A percentile compares a stretch with the other conserved stretches of the same genome.
Evolutionary conservation across 2,329 filamentous ascomycete species (phyloP).

Genomic region (Diplocarpon mali): DNA sequence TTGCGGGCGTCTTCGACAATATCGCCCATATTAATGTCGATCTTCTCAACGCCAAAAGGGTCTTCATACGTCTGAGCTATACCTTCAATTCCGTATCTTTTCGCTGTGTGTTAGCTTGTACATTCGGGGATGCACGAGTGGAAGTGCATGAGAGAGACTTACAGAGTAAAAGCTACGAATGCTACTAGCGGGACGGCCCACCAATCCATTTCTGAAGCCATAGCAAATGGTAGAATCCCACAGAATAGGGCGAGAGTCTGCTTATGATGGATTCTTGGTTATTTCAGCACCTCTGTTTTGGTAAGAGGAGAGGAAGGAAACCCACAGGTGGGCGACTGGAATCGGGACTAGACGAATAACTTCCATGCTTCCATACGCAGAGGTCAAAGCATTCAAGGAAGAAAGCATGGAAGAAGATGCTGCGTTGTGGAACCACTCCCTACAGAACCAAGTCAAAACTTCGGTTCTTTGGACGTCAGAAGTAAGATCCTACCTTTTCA

Average conservation of each 20-base stretch:
- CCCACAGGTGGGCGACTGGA: slow-evolving; percentile 46
- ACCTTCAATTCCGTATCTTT: slow-evolving; percentile 46
- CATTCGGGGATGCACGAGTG: not conserved
- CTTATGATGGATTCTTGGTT: slow-evolving; percentile 45
- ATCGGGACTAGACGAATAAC: slow-evolving; percentile 54
- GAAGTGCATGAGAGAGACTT: not conserved
- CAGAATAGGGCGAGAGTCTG: slow-evolving; percentile 53
- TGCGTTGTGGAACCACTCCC: slow-evolving; percentile 49
- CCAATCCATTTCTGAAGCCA: slow-evolving; percentile 52
- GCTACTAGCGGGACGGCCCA: slow-evolving; percentile 48
- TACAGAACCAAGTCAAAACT: slow-evolving; percentile 2
- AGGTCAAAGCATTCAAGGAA: slow-evolving; percentile 43
- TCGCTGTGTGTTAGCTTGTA: not conserved
- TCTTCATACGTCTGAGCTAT: slow-evolving; percentile 46
- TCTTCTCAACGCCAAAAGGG: slow-evolving; percentile 54
- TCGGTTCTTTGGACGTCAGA: not conserved
- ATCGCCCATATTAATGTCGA: slow-evolving; percentile 58
- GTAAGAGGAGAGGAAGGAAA: slow-evolving; percentile 22
- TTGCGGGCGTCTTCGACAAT: slow-evolving; percentile 48
- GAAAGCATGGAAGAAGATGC: slow-evolving; percentile 46
- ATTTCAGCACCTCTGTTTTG: not conserved
- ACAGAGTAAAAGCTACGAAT: slow-evolving; percentile 49
- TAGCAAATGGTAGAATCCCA: slow-evolving; percentile 49
- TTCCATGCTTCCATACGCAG: slow-evolving; percentile 53
- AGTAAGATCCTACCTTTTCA: slow-evolving; percentile 28